Conservation (phyloP, 208 protist genomes). For the Angomonas deanei region DNA sequence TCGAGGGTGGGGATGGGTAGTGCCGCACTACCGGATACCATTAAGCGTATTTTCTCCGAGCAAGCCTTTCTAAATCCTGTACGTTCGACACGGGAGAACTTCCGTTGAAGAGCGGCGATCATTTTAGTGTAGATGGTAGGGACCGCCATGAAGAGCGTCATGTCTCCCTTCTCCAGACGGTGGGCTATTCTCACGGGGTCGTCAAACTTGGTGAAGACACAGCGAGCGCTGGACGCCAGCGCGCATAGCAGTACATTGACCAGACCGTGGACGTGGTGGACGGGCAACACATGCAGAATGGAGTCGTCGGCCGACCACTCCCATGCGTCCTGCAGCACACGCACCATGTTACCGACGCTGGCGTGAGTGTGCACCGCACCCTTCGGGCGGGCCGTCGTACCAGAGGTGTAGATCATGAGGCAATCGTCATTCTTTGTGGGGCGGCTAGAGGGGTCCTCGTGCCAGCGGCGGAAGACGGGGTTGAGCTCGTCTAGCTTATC, state of each 20-base stretch:
- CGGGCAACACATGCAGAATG: constrained; percentile 91
- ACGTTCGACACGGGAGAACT: constrained; percentile 43
- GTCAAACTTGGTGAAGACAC: constrained; percentile 77
- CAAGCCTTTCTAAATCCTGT: constrained; percentile 39
- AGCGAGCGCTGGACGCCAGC: constrained; percentile 76
- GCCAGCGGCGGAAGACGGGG: constrained; percentile 57
- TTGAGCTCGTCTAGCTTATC: constrained; percentile 49
- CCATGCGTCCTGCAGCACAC: constrained; percentile 85
- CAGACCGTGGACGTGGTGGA: constrained; percentile 97
- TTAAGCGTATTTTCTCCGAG: constrained; percentile 76
- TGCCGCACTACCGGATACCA: constrained; percentile 94
- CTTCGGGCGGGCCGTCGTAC: constrained; percentile 93
- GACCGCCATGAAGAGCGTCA: constrained; percentile 96
- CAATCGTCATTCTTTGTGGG: constrained; percentile 65
- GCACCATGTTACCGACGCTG: constrained; percentile 79
- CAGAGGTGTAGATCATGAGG: constrained; percentile 93
- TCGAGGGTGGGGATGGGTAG: constrained; percentile 87
- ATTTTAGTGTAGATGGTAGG: constrained; percentile 96
- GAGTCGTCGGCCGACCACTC: constrained; percentile 82
- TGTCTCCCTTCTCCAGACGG: constrained; percentile 56
- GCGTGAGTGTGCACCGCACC: constrained; percentile 91
- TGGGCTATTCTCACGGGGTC: constrained; percentile 50
- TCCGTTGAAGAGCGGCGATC: constrained; percentile 41
- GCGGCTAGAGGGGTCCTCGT: constrained; percentile 20
- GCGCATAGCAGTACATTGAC: constrained; percentile 90